Percentiles rank a stretch among this genome's conserved stretches.
These are phyloP conservation scores for Suillus occidentalis DNA, from an alignment of 768 basidiomycete species.

Conservation along the genomic window DNA sequence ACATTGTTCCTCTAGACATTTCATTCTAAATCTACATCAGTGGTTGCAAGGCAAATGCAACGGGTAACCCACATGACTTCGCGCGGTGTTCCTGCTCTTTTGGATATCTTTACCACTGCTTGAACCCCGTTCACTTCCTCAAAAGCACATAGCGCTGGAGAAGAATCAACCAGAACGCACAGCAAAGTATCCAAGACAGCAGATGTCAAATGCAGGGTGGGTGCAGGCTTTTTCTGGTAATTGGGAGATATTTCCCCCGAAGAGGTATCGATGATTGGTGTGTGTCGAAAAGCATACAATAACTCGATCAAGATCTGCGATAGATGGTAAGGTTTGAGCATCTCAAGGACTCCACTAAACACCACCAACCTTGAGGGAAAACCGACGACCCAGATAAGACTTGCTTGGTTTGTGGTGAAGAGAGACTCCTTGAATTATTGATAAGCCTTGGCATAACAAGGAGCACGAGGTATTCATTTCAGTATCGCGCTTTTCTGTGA, in stretches of 20 bases:
- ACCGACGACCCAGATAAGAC: constrained; percentile 62
- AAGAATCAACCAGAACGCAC: constrained; percentile 87
- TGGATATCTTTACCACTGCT: constrained; percentile 82
- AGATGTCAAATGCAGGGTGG: constrained; percentile 57
- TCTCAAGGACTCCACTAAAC: neutral
- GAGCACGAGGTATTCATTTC: constrained; percentile 49
- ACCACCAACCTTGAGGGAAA: constrained; percentile 61
- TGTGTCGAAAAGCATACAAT: constrained; percentile 67
- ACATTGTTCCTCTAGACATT: constrained; percentile 92
- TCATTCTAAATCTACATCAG: constrained; percentile 63
- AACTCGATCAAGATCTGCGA: constrained; percentile 69
- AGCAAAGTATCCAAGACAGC: constrained; percentile 80
- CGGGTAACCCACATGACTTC: constrained; percentile 79
- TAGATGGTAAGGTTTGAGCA: constrained; percentile 9
- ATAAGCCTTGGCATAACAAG: constrained; percentile 60
- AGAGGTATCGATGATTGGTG: constrained; percentile 35
- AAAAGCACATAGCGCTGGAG: constrained; percentile 70
- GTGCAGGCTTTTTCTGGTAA: constrained; percentile 25
- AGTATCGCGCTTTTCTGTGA: constrained; percentile 41
- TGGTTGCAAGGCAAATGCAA: constrained; percentile 34
- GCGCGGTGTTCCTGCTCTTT: constrained; percentile 78
- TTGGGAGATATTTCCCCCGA: constrained; percentile 2
- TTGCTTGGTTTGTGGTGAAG: constrained; percentile 73
- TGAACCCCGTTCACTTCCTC: constrained; percentile 79
- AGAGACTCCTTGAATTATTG: constrained; percentile 73